Evolutionary conservation across 805 yeast genomes (phyloP).

Genomic region (Spathaspora passalidarum): DNA sequence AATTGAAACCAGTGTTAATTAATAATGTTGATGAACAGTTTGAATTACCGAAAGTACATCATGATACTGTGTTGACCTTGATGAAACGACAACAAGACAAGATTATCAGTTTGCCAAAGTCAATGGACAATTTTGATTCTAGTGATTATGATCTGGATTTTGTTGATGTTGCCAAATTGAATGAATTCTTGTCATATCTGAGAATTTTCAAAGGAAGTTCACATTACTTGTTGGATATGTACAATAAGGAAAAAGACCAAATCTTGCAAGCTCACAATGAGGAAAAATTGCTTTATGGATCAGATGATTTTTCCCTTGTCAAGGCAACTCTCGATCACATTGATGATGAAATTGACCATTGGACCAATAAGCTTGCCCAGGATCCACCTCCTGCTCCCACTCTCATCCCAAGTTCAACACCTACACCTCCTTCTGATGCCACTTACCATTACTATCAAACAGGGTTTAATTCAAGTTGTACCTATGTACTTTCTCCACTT

Average conservation of each 20-base stretch:
- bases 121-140: slow-evolving; percentile 20
- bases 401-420: background rate
- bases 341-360: slow-evolving; percentile 38
- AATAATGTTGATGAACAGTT: slow-evolving; percentile 49
- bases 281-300: slow-evolving; percentile 58
- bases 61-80: slow-evolving; percentile 56
- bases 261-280: slow-evolving; percentile 51
- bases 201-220: slow-evolving; percentile 69
- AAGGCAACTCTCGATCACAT: slow-evolving; percentile 56
- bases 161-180: slow-evolving; percentile 19
- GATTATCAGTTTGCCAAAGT: slow-evolving; percentile 49
- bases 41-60: slow-evolving; percentile 56
- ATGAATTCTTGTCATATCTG: slow-evolving; percentile 48
- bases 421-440: background rate
- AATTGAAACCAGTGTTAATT: slow-evolving; percentile 62
- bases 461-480: slow-evolving; percentile 57
- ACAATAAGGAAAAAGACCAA: slow-evolving; percentile 55
- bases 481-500: slow-evolving; percentile 70
- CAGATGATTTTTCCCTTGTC: slow-evolving; percentile 44
- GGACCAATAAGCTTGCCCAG: slow-evolving; percentile 24
- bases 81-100: slow-evolving; percentile 49
- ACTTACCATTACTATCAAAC: slow-evolving; percentile 79
- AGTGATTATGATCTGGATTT: slow-evolving; percentile 12
- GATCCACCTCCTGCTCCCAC: background rate
- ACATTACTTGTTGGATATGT: slow-evolving; percentile 51